phyloP scores from a whole-genome alignment of 2,329 filamentous ascomycete genomes.

The Fusarium metavorans region DNA sequence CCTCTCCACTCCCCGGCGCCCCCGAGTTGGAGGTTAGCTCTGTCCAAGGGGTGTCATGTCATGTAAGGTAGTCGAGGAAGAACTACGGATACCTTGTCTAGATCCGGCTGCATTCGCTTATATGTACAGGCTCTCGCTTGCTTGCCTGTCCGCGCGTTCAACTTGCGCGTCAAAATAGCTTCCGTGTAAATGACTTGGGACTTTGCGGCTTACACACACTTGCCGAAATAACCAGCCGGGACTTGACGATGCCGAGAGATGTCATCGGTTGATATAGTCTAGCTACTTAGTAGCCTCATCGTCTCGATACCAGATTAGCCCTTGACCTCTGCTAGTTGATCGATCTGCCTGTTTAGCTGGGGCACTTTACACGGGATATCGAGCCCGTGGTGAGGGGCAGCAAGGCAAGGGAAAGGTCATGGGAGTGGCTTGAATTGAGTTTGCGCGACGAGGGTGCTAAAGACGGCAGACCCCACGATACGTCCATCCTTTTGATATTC shows the following conservation, averaged over 20 bases:
- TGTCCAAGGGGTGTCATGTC: not conserved
- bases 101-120: not conserved
- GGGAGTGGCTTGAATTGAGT: conserved; percentile 16
- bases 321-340: conserved; percentile 5
- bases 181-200: not conserved
- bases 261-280: not conserved
- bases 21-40: conserved; percentile 16
- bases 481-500: not conserved
- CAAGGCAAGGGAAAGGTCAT: not conserved
- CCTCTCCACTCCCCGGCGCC: conserved; percentile 28
- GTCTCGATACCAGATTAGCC: conserved; percentile 10
- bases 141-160: not conserved
- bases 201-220: not conserved
- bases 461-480: conserved; percentile 6
- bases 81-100: not conserved
- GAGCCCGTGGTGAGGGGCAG: not conserved
- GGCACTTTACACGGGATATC: not conserved
- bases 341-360: not conserved
- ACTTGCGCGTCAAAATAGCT: not conserved
- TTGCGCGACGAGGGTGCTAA: conserved; percentile 1
- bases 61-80: not conserved
- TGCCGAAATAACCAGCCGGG: not conserved
- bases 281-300: conserved; percentile 3
- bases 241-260: not conserved
- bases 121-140: not conserved